Percentiles rank a stretch among this genome's conserved stretches.
Evolutionary conservation across 2,329 filamentous ascomycete genomes (phyloP).

Genomic region (Paecilomyces sp.): DNA sequence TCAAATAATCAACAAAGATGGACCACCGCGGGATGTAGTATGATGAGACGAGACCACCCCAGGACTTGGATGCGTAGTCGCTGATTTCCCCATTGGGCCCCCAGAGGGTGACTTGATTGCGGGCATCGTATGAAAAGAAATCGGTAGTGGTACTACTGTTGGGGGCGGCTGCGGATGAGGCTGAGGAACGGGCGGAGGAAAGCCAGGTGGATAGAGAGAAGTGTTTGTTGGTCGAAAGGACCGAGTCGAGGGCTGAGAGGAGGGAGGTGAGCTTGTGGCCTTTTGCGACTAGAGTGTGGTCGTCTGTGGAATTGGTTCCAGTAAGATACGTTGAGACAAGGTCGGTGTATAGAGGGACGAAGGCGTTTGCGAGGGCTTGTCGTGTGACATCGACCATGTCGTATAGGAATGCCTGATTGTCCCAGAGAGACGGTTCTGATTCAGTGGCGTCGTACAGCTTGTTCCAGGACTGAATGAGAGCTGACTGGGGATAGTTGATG

Average conservation of each 20-base stretch:
- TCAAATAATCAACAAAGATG: slow-evolving; percentile 38
- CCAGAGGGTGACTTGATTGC: slow-evolving; percentile 48
- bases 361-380: slow-evolving; percentile 43
- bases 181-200: slow-evolving; percentile 27
- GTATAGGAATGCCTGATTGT: slow-evolving; percentile 36
- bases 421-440: slow-evolving; percentile 28
- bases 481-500: slow-evolving; percentile 34
- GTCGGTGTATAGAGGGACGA: slow-evolving; percentile 31
- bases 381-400: slow-evolving; percentile 46
- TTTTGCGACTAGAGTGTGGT: slow-evolving; percentile 12
- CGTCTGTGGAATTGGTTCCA: slow-evolving; percentile 9
- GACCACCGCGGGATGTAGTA: slow-evolving; percentile 45
- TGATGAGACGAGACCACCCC: slow-evolving; percentile 39
- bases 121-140: slow-evolving; percentile 41
- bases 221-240: slow-evolving; percentile 36
- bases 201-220: slow-evolving; percentile 41
- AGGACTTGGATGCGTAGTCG: slow-evolving; percentile 46
- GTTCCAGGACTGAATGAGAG: slow-evolving; percentile 34
- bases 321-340: slow-evolving; percentile 30
- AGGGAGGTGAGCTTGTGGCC: slow-evolving; percentile 27
- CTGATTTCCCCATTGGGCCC: slow-evolving; percentile 41
- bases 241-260: slow-evolving; percentile 32
- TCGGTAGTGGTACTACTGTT: slow-evolving; percentile 16
- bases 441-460: slow-evolving; percentile 31
- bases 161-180: slow-evolving; percentile 1